phyloP scores from a whole-genome alignment of 2,329 filamentous ascomycete genomes.

The Calonectria crousiana region DNA sequence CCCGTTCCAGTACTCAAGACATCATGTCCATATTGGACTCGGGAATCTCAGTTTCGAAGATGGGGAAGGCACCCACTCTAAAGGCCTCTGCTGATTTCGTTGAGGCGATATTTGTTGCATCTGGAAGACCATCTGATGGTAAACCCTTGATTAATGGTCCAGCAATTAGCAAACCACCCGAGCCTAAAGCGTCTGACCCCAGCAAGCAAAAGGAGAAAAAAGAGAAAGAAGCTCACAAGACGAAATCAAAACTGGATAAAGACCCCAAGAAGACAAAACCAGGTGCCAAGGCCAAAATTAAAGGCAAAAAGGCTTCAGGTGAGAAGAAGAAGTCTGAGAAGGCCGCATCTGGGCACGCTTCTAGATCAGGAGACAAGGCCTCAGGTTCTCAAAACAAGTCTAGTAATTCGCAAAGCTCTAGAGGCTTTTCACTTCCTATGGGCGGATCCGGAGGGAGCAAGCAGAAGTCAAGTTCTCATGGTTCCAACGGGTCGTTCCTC shows the following conservation, averaged over 20 bases:
- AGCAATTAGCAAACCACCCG: not conserved
- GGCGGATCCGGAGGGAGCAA: not conserved
- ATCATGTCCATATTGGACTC: not conserved
- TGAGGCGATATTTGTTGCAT: not conserved
- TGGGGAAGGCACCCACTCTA: not conserved
- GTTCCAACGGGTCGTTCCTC: not conserved
- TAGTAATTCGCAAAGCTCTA: not conserved
- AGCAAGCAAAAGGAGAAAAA: not conserved
- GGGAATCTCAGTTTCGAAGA: not conserved
- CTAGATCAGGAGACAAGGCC: not conserved
- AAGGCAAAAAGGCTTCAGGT: not conserved
- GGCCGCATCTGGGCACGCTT: not conserved
- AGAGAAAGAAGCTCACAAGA: not conserved
- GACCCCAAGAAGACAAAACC: not conserved
- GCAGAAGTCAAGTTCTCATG: not conserved
- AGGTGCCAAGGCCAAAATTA: not conserved
- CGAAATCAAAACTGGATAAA: not conserved
- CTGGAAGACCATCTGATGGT: not conserved
- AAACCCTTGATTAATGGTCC: not conserved
- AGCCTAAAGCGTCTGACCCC: not conserved
- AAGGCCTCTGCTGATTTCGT: not conserved
- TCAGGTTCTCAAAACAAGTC: not conserved
- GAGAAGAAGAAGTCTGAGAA: not conserved
- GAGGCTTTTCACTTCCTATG: not conserved
- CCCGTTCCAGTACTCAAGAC: not conserved